Evolutionary conservation across 2,329 filamentous ascomycete genomes (phyloP), one percentile per base, ranked within the genome.

Genomic region (Zalaria sp.): DNA sequence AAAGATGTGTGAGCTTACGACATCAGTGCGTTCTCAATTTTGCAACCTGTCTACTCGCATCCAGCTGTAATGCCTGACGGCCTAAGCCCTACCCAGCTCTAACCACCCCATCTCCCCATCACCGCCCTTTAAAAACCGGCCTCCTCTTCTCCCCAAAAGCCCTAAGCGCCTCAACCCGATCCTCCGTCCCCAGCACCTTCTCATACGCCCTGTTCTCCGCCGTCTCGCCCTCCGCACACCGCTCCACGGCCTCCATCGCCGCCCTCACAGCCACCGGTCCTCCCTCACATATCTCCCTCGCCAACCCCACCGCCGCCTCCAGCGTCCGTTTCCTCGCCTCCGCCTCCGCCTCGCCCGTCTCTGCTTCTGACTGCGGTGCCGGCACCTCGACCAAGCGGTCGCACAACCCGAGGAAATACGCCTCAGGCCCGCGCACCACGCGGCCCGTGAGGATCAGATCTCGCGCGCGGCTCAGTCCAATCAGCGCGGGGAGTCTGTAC

Each of bases 361-460:
- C 71, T n/a, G n/a, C n/a, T n/a, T n/a, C n/a, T n/a, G n/a, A n/a
- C n/a, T n/a, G n/a, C n/a, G n/a, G n/a, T 4, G 75, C 73, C 25
- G 75, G 64, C 25, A 93, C 72, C 61, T 95, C 83, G 25, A 95
- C 85, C 27, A 96, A 64, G n/a, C 89, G 72, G 63, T 96, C 87
- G 36, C 84, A 88, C 29, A 98, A 70, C 1, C 91, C 91, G 11
- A 95, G 65, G 59, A 93, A 91, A 63, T 94, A 93, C 0, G 91
- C 85, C 65, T 96, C 91, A 1, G 83, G 68, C 0, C 78, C 89
- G 5, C 73, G 72, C 8, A 98, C 83, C 35, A 86, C 72, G n/a
- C 91, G 76, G 3, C 91, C 91, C 0, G 89, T 96, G 5, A 96
- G 69, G 40, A 96, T 81, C 53, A 96, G 66, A 60, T 98, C 89